Evolutionary conservation across 78 protist species (phyloP), one percentile per base, ranked within the genome.

Genomic region (Dictyostelium capitatum): DNA sequence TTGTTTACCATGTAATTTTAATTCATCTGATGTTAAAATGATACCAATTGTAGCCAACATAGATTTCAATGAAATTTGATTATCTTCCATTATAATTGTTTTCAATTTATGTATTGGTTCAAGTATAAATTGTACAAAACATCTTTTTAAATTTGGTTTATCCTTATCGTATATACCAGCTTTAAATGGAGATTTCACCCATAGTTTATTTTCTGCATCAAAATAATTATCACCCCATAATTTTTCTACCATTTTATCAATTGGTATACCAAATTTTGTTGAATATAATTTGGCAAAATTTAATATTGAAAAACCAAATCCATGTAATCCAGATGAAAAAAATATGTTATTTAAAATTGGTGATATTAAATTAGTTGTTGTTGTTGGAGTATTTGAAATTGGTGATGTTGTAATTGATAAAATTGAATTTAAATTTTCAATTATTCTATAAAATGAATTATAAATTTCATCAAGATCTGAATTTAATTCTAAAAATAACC

Each of bases 371-470:
- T 67, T 67, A 4, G 10, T 51, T 51, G 10, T 8, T 51, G 10
- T 8, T 8, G 8, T 41, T 8, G 43, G 1, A 37, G 2, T 37
- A 53, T 98, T 98, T 28, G n/a, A 48, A 43, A 12, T 19, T n/a
- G 97, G 95, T 47, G 98, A 97, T 17, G 25, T 46, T n/a, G 5
- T 7, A 94, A 97, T 79, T 6, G 98, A 80, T 30, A 94, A 72
- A 57, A 97, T 69, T n/a, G 89, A 97, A 97, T 99, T 99, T 74
- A 91, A 96, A 72, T 51, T n/a, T 89, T 97, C 98, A 80, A 98
- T 85, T 77, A 41, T 64, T 14, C 80, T 32, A 23, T 20, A 46
- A 32, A 97, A 37, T 25, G 59, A 4, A 47, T 83, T 41, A 94
- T 98, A 98, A 19, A 79, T 75, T 9, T 91, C 98, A 59, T 95